Evolutionary conservation across 2,329 filamentous ascomycete species (phyloP).

Genomic region (Talaromyces sp.): DNA sequence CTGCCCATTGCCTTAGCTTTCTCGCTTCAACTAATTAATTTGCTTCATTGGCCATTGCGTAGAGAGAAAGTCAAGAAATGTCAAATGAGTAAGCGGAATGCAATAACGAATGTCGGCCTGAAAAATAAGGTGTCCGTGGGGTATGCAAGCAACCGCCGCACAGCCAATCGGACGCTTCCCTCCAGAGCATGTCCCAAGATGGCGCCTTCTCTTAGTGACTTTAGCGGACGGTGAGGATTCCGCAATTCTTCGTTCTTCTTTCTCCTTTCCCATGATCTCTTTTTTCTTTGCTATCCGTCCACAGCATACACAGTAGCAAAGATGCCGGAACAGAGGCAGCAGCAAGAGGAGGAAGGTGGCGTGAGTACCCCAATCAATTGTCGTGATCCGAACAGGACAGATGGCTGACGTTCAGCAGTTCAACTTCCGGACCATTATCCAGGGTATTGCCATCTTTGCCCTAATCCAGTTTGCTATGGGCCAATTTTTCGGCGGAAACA

Average conservation of each 20-base stretch:
- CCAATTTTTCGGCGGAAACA: slow-evolving; percentile 52
- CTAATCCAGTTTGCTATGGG: slow-evolving; percentile 56
- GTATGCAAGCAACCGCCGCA: neutral
- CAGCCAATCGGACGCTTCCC: slow-evolving; percentile 5
- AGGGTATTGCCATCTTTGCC: slow-evolving; percentile 59
- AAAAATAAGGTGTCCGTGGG: slow-evolving; percentile 12
- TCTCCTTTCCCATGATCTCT: slow-evolving; percentile 2
- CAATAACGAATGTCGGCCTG: neutral
- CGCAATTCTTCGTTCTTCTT: slow-evolving; percentile 6
- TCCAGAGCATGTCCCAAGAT: slow-evolving; percentile 1
- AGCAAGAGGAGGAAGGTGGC: slow-evolving; percentile 29
- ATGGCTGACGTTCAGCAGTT: slow-evolving; percentile 30
- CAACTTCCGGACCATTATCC: slow-evolving; percentile 45
- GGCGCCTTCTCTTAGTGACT: neutral
- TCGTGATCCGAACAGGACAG: slow-evolving; percentile 22
- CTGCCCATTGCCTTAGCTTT: slow-evolving; percentile 18
- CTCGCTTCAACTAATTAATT: neutral
- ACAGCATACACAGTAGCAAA: slow-evolving; percentile 21
- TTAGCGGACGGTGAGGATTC: slow-evolving; percentile 10
- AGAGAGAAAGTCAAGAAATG: neutral
- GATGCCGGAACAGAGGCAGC: slow-evolving; percentile 41
- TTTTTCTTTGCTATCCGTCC: slow-evolving; percentile 17
- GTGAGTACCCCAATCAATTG: neutral
- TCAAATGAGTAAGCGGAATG: neutral
- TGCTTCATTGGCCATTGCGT: neutral